Evolutionary conservation across 225 moss, liverwort and hornwort species (phyloP).

Genomic region (Rhytidiadelphus loreus): DNA sequence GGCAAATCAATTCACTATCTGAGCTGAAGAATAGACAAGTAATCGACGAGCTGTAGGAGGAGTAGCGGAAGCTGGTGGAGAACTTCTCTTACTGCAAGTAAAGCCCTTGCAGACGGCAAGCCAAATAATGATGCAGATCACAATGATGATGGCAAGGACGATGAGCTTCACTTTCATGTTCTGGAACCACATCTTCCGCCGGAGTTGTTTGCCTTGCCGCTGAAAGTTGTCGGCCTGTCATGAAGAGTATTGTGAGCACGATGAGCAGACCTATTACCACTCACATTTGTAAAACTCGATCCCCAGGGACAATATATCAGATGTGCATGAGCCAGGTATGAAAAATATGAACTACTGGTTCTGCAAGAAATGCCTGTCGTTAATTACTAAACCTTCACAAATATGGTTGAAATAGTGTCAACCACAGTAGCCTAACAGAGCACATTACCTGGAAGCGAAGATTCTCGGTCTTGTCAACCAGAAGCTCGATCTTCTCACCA

Average conservation of each 20-base stretch:
- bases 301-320: no score
- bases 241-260: not conserved
- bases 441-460: constrained; percentile 72
- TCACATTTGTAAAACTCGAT: not conserved
- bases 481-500: constrained; percentile 93
- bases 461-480: constrained; percentile 97
- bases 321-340: no score
- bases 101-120: constrained; percentile 40
- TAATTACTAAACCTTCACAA: no score
- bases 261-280: not conserved
- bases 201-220: constrained; percentile 44
- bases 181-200: constrained; percentile 67
- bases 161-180: constrained; percentile 67
- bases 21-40: not conserved
- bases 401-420: no score
- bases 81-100: constrained; percentile 10
- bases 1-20: not conserved
- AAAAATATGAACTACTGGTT: not conserved
- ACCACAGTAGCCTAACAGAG: no score
- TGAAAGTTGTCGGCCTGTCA: constrained; percentile 52
- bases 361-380: no score
- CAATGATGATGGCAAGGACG: constrained; percentile 57
- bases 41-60: constrained; percentile 6
- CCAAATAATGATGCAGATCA: constrained; percentile 46
- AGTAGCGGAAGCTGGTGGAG: not conserved